Conservation (phyloP, 257 asterid genomes). For the Leonotis leonurus region DNA sequence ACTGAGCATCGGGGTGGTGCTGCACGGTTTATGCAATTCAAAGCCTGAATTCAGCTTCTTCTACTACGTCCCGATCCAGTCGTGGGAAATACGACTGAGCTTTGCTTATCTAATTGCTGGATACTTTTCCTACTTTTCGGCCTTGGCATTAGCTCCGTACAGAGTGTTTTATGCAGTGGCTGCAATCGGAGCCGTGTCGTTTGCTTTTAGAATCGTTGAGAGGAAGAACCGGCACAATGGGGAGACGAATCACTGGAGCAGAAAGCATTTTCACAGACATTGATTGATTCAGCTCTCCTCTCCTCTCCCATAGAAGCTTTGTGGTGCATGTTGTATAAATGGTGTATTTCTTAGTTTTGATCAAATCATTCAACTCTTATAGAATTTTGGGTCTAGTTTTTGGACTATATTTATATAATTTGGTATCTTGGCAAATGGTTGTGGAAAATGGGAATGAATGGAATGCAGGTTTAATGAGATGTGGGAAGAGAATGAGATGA, state of each 20-base stretch:
- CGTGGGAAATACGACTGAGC: conserved; percentile 73
- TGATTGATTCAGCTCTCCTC: conserved; percentile 27
- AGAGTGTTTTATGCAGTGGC: conserved; percentile 69
- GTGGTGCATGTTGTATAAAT: not conserved
- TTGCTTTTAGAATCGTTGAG: conserved; percentile 61
- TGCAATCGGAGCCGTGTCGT: conserved; percentile 56
- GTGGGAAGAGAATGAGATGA: conserved; percentile 71
- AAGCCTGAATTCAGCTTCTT: conserved; percentile 78
- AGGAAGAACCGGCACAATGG: conserved; percentile 54
- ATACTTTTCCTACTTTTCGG: conserved; percentile 52
- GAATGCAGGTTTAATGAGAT: conserved; percentile 38
- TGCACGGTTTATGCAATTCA: conserved; percentile 72
- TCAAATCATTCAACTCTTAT: not conserved
- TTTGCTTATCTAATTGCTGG: conserved; percentile 73
- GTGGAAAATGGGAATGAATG: not conserved
- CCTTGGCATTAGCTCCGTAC: conserved; percentile 75
- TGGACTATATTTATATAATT: no score
- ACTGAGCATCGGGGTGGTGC: conserved; percentile 66
- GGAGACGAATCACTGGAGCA: conserved; percentile 40
- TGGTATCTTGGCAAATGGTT: no score
- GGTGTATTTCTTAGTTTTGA: not conserved
- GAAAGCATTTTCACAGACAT: conserved; percentile 83
- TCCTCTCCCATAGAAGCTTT: no score
- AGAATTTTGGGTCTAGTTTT: conserved; percentile 6
- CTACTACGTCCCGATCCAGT: conserved; percentile 50